A percentile compares a stretch with the other conserved stretches of the same genome.
Conservation (phyloP, 2,329 filamentous ascomycete species). For the Colletotrichum phormii region DNA sequence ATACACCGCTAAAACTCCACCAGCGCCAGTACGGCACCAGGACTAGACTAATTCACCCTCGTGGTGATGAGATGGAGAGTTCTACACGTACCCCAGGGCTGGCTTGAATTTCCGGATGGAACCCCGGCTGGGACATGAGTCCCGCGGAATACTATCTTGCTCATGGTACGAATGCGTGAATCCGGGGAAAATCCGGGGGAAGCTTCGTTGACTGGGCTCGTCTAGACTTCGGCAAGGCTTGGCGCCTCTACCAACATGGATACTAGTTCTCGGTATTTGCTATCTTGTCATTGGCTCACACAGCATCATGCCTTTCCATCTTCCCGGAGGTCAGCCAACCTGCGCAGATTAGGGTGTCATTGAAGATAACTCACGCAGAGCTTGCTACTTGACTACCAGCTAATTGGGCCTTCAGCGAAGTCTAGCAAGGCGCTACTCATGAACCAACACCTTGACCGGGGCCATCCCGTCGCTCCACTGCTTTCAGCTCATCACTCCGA, state of each 20-base stretch:
- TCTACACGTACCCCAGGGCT: constrained; percentile 8
- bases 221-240: neutral
- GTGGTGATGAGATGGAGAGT: neutral
- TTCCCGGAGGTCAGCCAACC: neutral
- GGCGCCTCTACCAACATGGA: neutral
- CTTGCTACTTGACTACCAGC: neutral
- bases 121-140: neutral
- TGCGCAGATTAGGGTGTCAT: neutral
- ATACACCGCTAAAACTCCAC: constrained; percentile 24
- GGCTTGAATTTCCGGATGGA: neutral
- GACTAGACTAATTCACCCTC: neutral
- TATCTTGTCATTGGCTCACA: neutral
- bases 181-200: constrained; percentile 3
- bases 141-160: neutral
- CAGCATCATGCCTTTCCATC: neutral
- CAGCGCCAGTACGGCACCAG: neutral
- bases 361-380: neutral
- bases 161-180: neutral
- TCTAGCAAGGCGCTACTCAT: neutral
- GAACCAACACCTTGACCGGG: neutral
- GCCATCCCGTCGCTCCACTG: neutral
- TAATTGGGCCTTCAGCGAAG: neutral
- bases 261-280: neutral
- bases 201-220: neutral
- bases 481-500: neutral